Percentiles rank a stretch among this genome's conserved stretches.
Conservation (phyloP, 805 yeast species). For the Candida jianshihensis region DNA sequence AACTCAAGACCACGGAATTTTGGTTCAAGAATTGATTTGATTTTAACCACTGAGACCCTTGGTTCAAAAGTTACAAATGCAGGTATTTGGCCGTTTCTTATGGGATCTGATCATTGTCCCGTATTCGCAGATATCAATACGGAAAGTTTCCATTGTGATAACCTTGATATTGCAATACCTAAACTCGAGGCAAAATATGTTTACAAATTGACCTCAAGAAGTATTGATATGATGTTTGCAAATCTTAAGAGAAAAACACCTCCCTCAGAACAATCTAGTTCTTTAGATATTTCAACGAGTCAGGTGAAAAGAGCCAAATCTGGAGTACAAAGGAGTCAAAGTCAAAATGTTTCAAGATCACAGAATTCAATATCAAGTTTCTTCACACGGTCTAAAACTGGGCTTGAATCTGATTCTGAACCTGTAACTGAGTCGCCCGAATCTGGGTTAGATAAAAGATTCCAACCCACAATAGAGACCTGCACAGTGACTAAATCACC, state of each 20-base stretch:
- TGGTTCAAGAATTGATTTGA: slow-evolving; percentile 84
- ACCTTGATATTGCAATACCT: slow-evolving; percentile 16
- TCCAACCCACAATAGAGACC: no score
- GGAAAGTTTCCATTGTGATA: slow-evolving; percentile 1
- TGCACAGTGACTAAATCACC: background rate
- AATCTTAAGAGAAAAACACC: slow-evolving; percentile 14
- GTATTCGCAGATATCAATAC: slow-evolving; percentile 59
- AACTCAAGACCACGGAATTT: slow-evolving; percentile 74
- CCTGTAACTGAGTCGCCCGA: background rate
- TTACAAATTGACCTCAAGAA: slow-evolving; percentile 33
- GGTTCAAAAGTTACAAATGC: slow-evolving; percentile 29
- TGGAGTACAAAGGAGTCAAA: no score
- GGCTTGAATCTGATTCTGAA: no score
- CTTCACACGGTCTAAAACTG: slow-evolving; percentile 7
- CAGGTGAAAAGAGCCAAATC: background rate
- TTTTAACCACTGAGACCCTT: slow-evolving; percentile 43
- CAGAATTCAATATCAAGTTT: slow-evolving; percentile 7
- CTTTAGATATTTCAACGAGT: slow-evolving; percentile 1
- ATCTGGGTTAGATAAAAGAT: no score
- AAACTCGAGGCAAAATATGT: slow-evolving; percentile 48
- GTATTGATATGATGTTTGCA: slow-evolving; percentile 30
- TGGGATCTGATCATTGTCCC: slow-evolving; percentile 96
- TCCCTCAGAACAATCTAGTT: background rate
- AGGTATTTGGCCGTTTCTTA: slow-evolving; percentile 55
- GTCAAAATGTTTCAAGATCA: slow-evolving; percentile 8